Evolutionary conservation across 2,329 filamentous ascomycete species (phyloP).

Genomic region (Scedosporium boydii): DNA sequence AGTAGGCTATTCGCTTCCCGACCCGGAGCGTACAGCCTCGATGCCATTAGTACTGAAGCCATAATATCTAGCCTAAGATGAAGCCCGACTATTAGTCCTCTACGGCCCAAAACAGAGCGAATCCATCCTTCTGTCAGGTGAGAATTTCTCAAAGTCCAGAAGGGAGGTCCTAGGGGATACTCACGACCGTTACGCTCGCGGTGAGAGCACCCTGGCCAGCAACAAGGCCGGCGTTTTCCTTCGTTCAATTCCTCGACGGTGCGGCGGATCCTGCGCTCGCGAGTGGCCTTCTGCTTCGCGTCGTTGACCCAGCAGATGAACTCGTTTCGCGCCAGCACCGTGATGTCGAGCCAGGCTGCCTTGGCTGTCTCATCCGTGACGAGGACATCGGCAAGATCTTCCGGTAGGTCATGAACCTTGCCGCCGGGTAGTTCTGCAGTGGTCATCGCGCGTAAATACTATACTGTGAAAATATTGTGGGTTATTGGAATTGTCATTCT

Average conservation of each 20-base stretch:
- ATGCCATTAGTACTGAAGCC: too few species aligned
- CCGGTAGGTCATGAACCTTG: constrained; percentile 6
- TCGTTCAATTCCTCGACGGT: constrained; percentile 7
- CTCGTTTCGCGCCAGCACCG: constrained; percentile 9
- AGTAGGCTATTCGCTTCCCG: too few species aligned
- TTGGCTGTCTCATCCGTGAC: constrained; percentile 6
- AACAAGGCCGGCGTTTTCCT: constrained; percentile 7
- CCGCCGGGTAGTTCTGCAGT: not conserved
- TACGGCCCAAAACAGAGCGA: too few species aligned
- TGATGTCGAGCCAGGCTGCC: constrained; percentile 9
- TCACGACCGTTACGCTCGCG: not conserved
- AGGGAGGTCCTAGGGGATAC: too few species aligned
- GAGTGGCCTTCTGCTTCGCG: constrained; percentile 10
- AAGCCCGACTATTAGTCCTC: too few species aligned
- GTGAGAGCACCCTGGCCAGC: constrained; percentile 4
- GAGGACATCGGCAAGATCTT: constrained; percentile 5
- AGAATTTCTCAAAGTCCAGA: too few species aligned
- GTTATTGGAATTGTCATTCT: too few species aligned
- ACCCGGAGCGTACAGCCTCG: too few species aligned
- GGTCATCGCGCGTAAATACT: too few species aligned
- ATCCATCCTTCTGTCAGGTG: too few species aligned
- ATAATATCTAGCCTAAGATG: too few species aligned
- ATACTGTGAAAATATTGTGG: too few species aligned
- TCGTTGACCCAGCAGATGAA: constrained; percentile 10
- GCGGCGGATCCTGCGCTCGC: constrained; percentile 9